These are phyloP conservation scores for Zizania palustris DNA, from an alignment of 202 grass and related monocot species.

Conservation along the genomic window DNA sequence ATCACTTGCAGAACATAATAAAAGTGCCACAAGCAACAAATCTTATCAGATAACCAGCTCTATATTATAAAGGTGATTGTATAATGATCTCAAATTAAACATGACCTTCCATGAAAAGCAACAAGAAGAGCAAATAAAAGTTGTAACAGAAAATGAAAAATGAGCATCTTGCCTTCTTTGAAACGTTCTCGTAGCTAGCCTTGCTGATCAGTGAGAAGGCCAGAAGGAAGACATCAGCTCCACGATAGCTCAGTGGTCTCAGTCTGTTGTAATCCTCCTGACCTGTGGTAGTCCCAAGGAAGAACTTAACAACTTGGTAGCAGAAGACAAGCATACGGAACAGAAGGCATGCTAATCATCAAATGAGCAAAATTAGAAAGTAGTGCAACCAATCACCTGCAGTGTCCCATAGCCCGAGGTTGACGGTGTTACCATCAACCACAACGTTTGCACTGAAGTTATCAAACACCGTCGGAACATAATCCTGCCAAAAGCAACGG, in stretches of 20 bases:
- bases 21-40: conserved; percentile 27
- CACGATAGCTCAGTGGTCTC: conserved; percentile 86
- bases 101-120: neutral
- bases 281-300: conserved; percentile 53
- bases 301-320: conserved; percentile 36
- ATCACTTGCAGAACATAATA: conserved; percentile 5
- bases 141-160: conserved; percentile 22
- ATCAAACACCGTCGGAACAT: conserved; percentile 98
- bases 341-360: neutral
- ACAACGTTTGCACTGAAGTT: conserved; percentile 99
- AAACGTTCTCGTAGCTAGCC: conserved; percentile 92
- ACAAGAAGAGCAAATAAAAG: neutral
- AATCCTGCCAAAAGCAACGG: conserved; percentile 66
- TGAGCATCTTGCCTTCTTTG: conserved; percentile 62
- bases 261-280: conserved; percentile 92
- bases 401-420: conserved; percentile 98
- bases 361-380: conserved; percentile 19
- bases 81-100: conserved; percentile 17
- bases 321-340: conserved; percentile 26
- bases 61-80: neutral
- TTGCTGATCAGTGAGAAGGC: conserved; percentile 91
- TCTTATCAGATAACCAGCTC: too few relatives aligned
- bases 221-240: conserved; percentile 87
- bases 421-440: conserved; percentile 96
- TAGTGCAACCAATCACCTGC: conserved; percentile 60